A percentile compares a stretch with the other conserved stretches of the same genome.
phyloP scores from a whole-genome alignment of 208 protist genomes.

The Trypanosoma vivax region DNA sequence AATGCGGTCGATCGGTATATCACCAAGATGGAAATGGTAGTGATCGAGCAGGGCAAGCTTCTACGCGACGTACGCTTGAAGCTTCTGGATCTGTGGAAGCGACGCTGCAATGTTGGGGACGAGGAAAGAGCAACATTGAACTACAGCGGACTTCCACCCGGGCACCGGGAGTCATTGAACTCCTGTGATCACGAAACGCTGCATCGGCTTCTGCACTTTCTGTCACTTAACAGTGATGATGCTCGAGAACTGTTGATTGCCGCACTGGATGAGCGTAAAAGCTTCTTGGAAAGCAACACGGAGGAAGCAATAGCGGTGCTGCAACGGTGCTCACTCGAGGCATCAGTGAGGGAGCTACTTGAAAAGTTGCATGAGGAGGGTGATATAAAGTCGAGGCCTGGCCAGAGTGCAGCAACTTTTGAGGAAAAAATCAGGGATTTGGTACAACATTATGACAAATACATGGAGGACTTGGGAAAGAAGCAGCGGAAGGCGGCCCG shows the following conservation, averaged over 20 bases:
- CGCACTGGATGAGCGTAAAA: slow-evolving; percentile 46
- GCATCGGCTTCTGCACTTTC: slow-evolving; percentile 41
- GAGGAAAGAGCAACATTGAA: slow-evolving; percentile 26
- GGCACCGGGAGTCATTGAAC: slow-evolving; percentile 26
- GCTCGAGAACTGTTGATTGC: slow-evolving; percentile 24
- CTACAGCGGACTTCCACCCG: slow-evolving; percentile 30
- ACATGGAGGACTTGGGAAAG: slow-evolving; percentile 35
- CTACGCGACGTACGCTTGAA: slow-evolving; percentile 49
- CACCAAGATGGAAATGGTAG: slow-evolving; percentile 37
- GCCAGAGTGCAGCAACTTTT: slow-evolving; percentile 17
- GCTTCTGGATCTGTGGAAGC: slow-evolving; percentile 32
- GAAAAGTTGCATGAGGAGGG: slow-evolving; percentile 50
- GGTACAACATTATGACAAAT: slow-evolving; percentile 51
- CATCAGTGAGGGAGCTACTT: slow-evolving; percentile 32
- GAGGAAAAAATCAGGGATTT: slow-evolving; percentile 35
- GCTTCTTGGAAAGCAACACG: slow-evolving; percentile 32
- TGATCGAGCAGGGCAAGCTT: slow-evolving; percentile 50
- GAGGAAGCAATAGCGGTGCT: slow-evolving; percentile 32
- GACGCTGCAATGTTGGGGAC: slow-evolving; percentile 17
- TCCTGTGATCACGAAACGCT: slow-evolving; percentile 56
- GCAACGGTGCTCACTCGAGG: slow-evolving; percentile 15
- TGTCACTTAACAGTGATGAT: slow-evolving; percentile 35
- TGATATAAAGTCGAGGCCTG: slow-evolving; percentile 32
- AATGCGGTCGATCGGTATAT: slow-evolving; percentile 34
- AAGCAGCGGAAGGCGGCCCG: slow-evolving; percentile 26